Evolutionary conservation across 2,329 filamentous ascomycete species (phyloP), one percentile per base, ranked within the genome.

Genomic region (Mollisia scopiformis): DNA sequence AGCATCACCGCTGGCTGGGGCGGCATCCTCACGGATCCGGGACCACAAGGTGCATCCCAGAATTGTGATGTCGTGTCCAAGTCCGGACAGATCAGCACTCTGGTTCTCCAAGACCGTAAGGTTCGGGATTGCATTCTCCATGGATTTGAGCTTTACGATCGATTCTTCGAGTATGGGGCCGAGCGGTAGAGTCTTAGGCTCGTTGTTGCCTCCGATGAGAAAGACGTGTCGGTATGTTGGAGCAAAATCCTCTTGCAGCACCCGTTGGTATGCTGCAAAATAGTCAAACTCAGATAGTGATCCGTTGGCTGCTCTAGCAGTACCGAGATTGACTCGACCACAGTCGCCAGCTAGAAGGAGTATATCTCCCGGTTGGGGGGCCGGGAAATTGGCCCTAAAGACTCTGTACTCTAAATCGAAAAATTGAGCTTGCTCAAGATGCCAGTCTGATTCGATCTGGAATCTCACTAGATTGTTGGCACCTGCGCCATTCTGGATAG

Each of bases 101-200:
- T 51, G 23, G 19, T 51, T 51, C 30, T 58, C 55, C 33, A 58
- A 52, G 6, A 56, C 54, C 46, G 39, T 56, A 23, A 56, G 33
- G 13, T 56, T 56, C 54, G 54, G 54, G 54, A 56, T 56, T 46
- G 46, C 54, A 27, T 39, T 47, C 54, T 47, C 37, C 46, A 55
- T 39, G 33, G 16, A 33, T 39, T 35, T 56, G 31, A 56, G 25
- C 31, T 37, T 46, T 47, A 56, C 31, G 25, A 56, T 56, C 39
- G 54, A 25, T 47, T 56, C 39, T 56, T 37, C 37, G 47, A 55
- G 43, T 37, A 33, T 55, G 35, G 53, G 53, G 46, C 53, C 53
- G 43, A 33, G 35, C 6, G 35, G 53, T 55, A 55, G 53, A 8
- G 53, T 55, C 53, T 46, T 55, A 33, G 53, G 53, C 39, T 56